These are phyloP conservation scores for Fusarium mundagurra DNA, from an alignment of 2,329 filamentous ascomycete species.

Conservation along the genomic window DNA sequence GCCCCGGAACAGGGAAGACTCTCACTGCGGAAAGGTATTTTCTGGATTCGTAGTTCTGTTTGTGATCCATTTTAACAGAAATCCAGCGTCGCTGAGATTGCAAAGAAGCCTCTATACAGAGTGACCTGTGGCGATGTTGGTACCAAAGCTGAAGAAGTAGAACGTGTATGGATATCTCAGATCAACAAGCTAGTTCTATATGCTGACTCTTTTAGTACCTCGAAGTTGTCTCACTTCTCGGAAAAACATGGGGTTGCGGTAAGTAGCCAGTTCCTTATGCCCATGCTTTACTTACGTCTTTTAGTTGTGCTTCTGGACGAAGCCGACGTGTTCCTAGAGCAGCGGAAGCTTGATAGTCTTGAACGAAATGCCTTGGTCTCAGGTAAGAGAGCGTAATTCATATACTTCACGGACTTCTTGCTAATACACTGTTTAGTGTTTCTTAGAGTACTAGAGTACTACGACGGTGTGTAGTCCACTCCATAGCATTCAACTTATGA, in stretches of 20 bases:
- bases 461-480: background rate
- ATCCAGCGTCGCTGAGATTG: background rate
- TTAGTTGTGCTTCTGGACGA: constrained; percentile 3
- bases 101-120: background rate
- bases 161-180: background rate
- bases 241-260: constrained; percentile 9
- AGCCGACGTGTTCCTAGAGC: constrained; percentile 11
- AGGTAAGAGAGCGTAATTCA: accelerated
- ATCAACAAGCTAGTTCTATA: accelerated
- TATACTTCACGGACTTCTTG: accelerated
- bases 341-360: background rate
- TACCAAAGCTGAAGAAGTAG: background rate
- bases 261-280: accelerated
- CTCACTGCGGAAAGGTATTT: background rate
- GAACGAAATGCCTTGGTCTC: background rate
- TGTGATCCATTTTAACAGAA: accelerated
- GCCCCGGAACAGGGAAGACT: background rate
- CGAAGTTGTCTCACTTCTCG: background rate
- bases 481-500: accelerated
- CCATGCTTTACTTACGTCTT: accelerated
- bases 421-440: background rate
- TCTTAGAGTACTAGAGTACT: background rate
- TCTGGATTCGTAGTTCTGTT: accelerated
- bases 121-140: background rate
- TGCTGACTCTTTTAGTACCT: background rate